phyloP scores from a whole-genome alignment of 768 basidiomycete species.

The Astraeus odoratus region DNA sequence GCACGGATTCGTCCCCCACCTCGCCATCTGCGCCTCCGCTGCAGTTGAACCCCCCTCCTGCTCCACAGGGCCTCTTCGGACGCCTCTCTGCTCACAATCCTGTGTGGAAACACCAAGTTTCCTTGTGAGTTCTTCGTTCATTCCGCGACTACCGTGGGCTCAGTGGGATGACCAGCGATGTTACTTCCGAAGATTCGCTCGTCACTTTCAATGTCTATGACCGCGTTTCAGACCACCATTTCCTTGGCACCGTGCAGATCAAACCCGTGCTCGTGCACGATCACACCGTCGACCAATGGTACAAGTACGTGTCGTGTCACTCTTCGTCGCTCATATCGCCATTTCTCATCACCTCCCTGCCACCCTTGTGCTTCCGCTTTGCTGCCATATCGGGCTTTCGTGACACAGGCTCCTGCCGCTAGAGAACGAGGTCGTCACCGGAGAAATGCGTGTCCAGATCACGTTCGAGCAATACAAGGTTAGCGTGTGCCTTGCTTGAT shows the following conservation, averaged over 20 bases:
- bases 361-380: constrained; percentile 11
- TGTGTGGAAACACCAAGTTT: constrained; percentile 98
- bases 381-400: constrained; percentile 1
- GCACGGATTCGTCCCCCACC: constrained; percentile 38
- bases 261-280: constrained; percentile 89
- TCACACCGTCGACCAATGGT: constrained; percentile 95
- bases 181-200: constrained; percentile 79
- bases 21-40: constrained; percentile 35
- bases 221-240: constrained; percentile 74
- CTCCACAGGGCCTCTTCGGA: constrained; percentile 48
- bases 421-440: constrained; percentile 78
- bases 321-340: constrained; percentile 10
- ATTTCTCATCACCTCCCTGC: constrained; percentile 10
- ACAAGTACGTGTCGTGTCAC: constrained; percentile 58
- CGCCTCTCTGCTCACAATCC: constrained; percentile 78
- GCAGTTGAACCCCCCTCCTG: constrained; percentile 17
- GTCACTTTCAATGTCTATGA: constrained; percentile 92
- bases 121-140: constrained; percentile 67
- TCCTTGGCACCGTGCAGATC: constrained; percentile 87
- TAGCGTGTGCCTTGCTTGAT: constrained; percentile 11
- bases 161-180: constrained; percentile 58
- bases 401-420: constrained; percentile 57
- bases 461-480: constrained; percentile 91
- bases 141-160: constrained; percentile 11
- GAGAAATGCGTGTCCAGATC: constrained; percentile 91